Evolutionary conservation across 441 rosid genomes (phyloP).

Genomic region (Pelargonium cotyledonis): DNA sequence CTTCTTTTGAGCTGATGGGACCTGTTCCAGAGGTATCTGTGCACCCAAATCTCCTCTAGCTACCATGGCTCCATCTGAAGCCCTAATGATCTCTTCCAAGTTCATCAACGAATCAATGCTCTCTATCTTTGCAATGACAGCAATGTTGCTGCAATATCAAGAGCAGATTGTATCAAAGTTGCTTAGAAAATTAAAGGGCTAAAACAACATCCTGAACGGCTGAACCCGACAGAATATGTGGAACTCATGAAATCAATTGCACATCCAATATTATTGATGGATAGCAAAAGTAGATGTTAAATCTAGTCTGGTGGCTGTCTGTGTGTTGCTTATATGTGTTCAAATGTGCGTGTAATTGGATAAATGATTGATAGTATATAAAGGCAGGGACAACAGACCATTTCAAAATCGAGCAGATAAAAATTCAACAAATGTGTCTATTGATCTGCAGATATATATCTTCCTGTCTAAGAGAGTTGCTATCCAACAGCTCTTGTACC

Average conservation of each 20-base stretch:
- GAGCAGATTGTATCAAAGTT: neutral
- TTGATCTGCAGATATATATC: neutral
- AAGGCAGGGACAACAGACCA: neutral
- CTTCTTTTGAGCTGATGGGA: slow-evolving; percentile 85
- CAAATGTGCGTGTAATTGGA: neutral
- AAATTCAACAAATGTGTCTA: neutral
- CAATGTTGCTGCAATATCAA: slow-evolving; percentile 6
- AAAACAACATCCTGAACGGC: neutral
- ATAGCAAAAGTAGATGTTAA: neutral
- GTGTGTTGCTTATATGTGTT: neutral
- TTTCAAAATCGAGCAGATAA: neutral
- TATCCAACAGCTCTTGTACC: neutral
- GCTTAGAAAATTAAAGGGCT: neutral
- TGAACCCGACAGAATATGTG: neutral
- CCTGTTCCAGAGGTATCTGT: slow-evolving; percentile 98
- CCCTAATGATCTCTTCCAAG: slow-evolving; percentile 79
- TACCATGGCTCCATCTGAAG: slow-evolving; percentile 99
- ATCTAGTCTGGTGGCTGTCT: neutral
- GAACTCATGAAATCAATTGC: neutral
- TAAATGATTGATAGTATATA: neutral
- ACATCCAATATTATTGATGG: neutral
- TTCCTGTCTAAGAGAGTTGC: neutral
- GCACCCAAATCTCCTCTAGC: slow-evolving; percentile 99
- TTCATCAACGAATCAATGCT: slow-evolving; percentile 83
- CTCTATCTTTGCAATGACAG: slow-evolving; percentile 29